Base-by-base conservation (phyloP, 164 flowering plant genomes). In the Chimonanthus praecox region DNA sequence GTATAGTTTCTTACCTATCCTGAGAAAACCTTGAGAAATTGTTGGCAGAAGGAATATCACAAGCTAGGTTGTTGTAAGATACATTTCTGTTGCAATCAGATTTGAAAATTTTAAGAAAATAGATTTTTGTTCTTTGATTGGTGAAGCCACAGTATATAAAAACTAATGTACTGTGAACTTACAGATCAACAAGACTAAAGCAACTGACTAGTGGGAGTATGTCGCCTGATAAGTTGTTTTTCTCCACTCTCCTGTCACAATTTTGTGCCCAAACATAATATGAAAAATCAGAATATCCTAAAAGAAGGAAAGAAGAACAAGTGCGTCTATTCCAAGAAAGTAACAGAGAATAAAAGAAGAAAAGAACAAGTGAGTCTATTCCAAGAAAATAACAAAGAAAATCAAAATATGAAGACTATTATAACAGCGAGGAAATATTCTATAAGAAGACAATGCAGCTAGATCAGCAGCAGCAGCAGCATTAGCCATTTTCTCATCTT, bases 21-120 rank as follows among this genome's bases (percentile, higher is more conserved):
- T 88, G 88, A 10, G 87, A 78, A 79, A 95, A 95, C 76, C 97
- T 84, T 15, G 99, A 90, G 80, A 92, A 93, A 80, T 95, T 95
- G 71, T 89, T 88, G 76, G 88, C 85, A 18, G 85, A 70, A 16
- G 98, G 98, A 83, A 95, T 85, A 75, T 83, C 82, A 62, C 99
- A 97, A 64, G 71, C 80, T 3, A 95, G 85, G 77, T 89, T 85
- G 83, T 95, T 95, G 69, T 89, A 89, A 5, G 99, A 95, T 3
- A 92, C 94, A 77, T 95, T 93, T 63, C 99, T 95, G 88, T 81
- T 73, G 3, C 48, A 21, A 64, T 64, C 4, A 21, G 20, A 33
- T n/a, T 54, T 70, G 21, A 6, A 48, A 21, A 15, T 47, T 33
- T 33, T 49, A 64, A 72, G 43, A 33, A 62, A 8, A 72, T 20